phyloP scores from a whole-genome alignment of 345 rosid genomes.

The Eucalyptus brandiana region DNA sequence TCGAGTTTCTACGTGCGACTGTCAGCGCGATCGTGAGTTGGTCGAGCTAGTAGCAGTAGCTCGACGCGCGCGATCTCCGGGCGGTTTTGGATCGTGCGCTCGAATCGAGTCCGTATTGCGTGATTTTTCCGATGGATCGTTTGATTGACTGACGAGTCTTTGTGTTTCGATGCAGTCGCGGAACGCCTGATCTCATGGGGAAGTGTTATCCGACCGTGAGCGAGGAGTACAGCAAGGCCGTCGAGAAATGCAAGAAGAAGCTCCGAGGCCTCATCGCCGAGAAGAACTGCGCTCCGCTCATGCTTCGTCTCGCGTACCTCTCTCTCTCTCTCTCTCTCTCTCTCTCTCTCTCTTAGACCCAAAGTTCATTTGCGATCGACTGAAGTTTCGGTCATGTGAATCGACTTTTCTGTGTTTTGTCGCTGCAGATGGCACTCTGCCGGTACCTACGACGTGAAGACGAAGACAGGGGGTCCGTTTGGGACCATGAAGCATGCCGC shows the following conservation, averaged over 20 bases:
- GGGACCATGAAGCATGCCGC: constrained; percentile 68
- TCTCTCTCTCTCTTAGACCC: neutral
- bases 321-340: neutral
- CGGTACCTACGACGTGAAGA: constrained; percentile 73
- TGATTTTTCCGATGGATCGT: neutral
- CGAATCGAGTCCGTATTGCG: neutral
- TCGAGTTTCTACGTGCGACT: neutral
- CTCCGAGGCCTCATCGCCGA: constrained; percentile 83
- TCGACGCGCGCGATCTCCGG: neutral
- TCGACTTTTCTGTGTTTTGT: neutral
- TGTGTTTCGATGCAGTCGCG: neutral
- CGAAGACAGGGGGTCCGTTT: constrained; percentile 88
- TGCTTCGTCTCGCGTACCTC: constrained; percentile 89
- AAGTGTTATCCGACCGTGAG: constrained; percentile 81
- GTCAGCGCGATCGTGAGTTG: neutral
- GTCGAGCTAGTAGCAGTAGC: neutral
- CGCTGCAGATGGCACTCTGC: constrained; percentile 91
- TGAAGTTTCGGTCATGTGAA: neutral
- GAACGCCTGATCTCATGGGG: constrained; percentile 20
- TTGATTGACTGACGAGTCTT: neutral
- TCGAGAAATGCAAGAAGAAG: constrained; percentile 77
- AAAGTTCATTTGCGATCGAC: neutral
- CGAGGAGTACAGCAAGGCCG: constrained; percentile 64
- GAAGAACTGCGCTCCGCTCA: constrained; percentile 89
- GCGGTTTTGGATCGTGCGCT: neutral